Conservation (phyloP, 441 rosid species). For the Erodium trifolium region DNA sequence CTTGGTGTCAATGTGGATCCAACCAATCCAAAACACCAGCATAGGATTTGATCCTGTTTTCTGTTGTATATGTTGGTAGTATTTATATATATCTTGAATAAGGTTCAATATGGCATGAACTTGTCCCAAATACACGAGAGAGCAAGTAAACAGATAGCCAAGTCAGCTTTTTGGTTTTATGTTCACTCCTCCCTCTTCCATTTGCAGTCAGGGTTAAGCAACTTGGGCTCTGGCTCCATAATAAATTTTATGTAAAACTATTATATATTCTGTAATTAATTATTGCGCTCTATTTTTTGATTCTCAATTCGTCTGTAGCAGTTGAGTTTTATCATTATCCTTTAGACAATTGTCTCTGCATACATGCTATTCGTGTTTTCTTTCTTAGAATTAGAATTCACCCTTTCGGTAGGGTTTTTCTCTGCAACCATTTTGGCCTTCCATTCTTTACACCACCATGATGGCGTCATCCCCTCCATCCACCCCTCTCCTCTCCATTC, state of each 20-base stretch:
- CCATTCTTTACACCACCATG: no score
- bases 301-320: background rate
- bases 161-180: background rate
- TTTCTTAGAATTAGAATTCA: no score
- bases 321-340: background rate
- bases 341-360: no score
- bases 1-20: no score
- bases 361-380: no score
- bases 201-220: no score
- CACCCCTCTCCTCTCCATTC: no score
- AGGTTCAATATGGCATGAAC: conserved; percentile 5
- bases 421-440: no score
- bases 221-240: no score
- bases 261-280: background rate
- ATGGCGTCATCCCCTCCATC: no score
- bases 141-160: background rate
- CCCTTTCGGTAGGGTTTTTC: no score
- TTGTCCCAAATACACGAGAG: conserved; percentile 5
- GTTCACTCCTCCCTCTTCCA: background rate
- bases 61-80: conserved; percentile 4
- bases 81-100: background rate
- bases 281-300: background rate
- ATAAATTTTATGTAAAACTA: background rate
- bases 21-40: no score
- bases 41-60: conserved; percentile 9